Conservation (phyloP, 768 basidiomycete genomes). For the Galerina marginata region DNA sequence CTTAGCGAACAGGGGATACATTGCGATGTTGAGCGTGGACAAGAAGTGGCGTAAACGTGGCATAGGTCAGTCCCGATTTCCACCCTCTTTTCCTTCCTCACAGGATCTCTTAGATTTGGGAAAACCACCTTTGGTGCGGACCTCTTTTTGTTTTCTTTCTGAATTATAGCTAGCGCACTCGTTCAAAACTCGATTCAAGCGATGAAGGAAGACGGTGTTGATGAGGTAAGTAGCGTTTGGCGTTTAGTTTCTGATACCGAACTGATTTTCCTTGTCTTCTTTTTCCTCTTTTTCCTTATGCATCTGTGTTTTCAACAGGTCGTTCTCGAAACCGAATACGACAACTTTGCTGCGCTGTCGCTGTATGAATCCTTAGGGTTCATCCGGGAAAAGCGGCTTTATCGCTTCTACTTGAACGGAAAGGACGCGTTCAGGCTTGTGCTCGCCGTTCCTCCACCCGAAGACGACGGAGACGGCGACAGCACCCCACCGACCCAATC, state of each 20-base stretch:
- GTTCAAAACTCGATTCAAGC: slow-evolving; percentile 82
- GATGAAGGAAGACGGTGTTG: slow-evolving; percentile 83
- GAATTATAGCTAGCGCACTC: slow-evolving; percentile 75
- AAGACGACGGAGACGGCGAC: slow-evolving; percentile 38
- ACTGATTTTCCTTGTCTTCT: background rate
- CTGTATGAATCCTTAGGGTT: slow-evolving; percentile 94
- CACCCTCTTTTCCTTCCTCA: slow-evolving; percentile 46
- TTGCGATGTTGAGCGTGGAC: slow-evolving; percentile 95
- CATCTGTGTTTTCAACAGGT: slow-evolving; percentile 53
- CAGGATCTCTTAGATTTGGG: slow-evolving; percentile 50
- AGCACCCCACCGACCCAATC: slow-evolving; percentile 11
- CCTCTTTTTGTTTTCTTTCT: slow-evolving; percentile 43
- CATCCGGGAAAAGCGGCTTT: slow-evolving; percentile 92
- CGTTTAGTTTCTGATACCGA: background rate
- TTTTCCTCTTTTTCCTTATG: background rate
- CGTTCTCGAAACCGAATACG: slow-evolving; percentile 94
- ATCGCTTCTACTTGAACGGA: slow-evolving; percentile 95
- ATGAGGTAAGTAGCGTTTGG: slow-evolving; percentile 63
- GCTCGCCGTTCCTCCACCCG: slow-evolving; percentile 55
- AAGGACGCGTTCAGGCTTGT: slow-evolving; percentile 93
- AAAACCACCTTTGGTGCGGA: slow-evolving; percentile 53
- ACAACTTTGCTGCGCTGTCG: slow-evolving; percentile 86
- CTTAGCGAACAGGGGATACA: slow-evolving; percentile 86
- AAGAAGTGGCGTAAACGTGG: slow-evolving; percentile 87
- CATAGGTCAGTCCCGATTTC: slow-evolving; percentile 70